Conservation (phyloP, 148 eudicot genomes). For the Cornus florida region DNA sequence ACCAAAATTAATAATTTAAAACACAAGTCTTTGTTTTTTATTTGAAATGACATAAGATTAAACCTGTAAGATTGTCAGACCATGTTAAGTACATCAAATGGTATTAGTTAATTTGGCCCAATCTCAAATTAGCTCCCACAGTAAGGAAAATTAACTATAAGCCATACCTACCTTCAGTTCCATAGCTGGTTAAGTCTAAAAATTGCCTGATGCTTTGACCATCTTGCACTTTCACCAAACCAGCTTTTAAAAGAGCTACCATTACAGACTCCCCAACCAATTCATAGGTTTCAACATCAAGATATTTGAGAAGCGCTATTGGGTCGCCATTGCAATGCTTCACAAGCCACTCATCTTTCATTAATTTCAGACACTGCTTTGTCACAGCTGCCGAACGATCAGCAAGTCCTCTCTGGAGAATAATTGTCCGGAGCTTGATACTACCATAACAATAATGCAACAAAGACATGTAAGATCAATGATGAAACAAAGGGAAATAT, state of each 20-base stretch:
- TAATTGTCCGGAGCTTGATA: slow-evolving; percentile 81
- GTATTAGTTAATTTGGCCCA: background rate
- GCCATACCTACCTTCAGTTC: slow-evolving; percentile 55
- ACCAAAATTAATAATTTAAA: too few species aligned
- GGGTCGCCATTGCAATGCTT: slow-evolving; percentile 81
- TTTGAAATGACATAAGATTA: background rate
- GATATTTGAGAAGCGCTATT: slow-evolving; percentile 79
- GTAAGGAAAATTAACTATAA: slow-evolving; percentile 8
- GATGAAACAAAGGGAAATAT: too few species aligned
- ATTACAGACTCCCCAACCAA: slow-evolving; percentile 76
- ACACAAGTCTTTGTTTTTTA: background rate
- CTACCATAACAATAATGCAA: slow-evolving; percentile 27
- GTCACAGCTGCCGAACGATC: slow-evolving; percentile 84
- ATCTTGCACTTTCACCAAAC: slow-evolving; percentile 57
- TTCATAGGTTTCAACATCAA: slow-evolving; percentile 98
- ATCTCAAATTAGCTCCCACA: background rate
- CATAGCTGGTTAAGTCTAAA: slow-evolving; percentile 27
- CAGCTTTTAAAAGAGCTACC: slow-evolving; percentile 66
- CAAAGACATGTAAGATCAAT: background rate
- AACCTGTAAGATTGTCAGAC: slow-evolving; percentile 3
- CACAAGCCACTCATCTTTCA: slow-evolving; percentile 92
- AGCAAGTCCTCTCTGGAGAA: slow-evolving; percentile 92
- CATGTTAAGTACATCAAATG: too few species aligned
- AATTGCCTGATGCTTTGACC: slow-evolving; percentile 54
- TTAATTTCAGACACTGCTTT: slow-evolving; percentile 76